Conservation (phyloP, 805 yeast genomes). For the Wickerhamiella cacticola region DNA sequence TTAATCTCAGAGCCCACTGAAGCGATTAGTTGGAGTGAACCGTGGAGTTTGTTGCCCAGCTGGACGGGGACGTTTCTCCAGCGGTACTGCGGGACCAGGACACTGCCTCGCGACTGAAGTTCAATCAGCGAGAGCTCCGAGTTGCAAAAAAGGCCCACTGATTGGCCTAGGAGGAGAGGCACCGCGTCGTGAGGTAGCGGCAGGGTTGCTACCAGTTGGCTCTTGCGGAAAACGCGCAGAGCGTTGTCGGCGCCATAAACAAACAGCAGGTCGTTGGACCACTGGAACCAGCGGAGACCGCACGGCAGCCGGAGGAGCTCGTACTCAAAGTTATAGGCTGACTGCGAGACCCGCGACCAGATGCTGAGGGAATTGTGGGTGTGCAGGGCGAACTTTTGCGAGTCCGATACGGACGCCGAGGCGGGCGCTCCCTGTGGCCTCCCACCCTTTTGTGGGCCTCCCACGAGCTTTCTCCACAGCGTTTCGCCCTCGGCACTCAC, state of each 20-base stretch:
- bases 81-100: not conserved
- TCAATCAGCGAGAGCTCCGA: not conserved
- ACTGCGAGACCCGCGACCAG: conserved; percentile 67
- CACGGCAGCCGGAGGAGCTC: conserved; percentile 54
- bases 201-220: not conserved
- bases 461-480: not conserved
- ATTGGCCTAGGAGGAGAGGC: not conserved
- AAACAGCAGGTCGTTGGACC: conserved; percentile 53
- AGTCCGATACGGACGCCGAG: conserved; percentile 47
- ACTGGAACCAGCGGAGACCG: conserved; percentile 44
- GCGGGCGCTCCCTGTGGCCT: no score
- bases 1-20: not conserved
- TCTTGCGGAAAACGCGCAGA: conserved; percentile 38
- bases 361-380: conserved; percentile 46
- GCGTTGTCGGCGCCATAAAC: conserved; percentile 49
- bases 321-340: conserved; percentile 56
- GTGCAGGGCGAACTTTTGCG: conserved; percentile 56
- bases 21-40: not conserved
- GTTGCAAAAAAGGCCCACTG: no score
- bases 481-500: not conserved
- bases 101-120: not conserved
- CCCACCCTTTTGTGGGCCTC: not conserved
- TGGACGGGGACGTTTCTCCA: not conserved
- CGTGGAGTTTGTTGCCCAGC: not conserved
- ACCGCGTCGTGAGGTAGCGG: not conserved